Evolutionary conservation across 495 filamentous ascomycete genomes (phyloP).

Genomic region (Penicillium lagena): DNA sequence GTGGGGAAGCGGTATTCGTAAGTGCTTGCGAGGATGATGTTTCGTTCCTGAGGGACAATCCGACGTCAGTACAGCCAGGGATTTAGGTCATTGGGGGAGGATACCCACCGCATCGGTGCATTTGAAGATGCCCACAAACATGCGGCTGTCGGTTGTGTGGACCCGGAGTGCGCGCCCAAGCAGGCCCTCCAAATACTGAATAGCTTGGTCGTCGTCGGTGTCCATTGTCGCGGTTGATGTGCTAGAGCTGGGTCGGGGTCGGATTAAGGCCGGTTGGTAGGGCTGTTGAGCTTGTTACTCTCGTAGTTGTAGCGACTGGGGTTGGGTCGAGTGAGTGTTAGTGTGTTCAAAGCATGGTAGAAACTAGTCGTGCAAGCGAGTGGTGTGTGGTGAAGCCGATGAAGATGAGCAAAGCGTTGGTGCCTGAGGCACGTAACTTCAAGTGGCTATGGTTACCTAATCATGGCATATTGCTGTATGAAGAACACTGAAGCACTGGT

Average conservation of each 20-base stretch:
- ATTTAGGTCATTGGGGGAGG: background rate
- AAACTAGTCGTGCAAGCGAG: too few species aligned
- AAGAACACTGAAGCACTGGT: too few species aligned
- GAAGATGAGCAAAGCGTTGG: too few species aligned
- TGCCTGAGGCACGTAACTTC: too few species aligned
- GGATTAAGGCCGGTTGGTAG: background rate
- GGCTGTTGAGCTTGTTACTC: too few species aligned
- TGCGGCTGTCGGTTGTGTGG: slow-evolving; percentile 73
- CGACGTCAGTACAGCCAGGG: slow-evolving; percentile 1
- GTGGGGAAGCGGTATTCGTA: slow-evolving; percentile 81
- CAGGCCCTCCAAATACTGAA: slow-evolving; percentile 39
- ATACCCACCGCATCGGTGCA: slow-evolving; percentile 80
- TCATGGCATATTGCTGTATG: too few species aligned
- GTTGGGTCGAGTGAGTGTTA: too few species aligned
- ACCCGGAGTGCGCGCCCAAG: slow-evolving; percentile 59
- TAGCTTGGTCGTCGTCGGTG: slow-evolving; percentile 28
- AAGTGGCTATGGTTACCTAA: too few species aligned
- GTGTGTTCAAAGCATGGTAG: too few species aligned
- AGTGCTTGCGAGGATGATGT: slow-evolving; percentile 77
- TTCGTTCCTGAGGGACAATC: slow-evolving; percentile 52
- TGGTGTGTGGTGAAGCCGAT: too few species aligned
- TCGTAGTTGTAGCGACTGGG: too few species aligned
- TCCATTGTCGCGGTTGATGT: slow-evolving; percentile 25
- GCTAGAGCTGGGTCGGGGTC: background rate
- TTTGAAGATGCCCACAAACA: slow-evolving; percentile 87